Base-by-base conservation (phyloP, 441 rosid genomes). In the Iberis amara region DNA sequence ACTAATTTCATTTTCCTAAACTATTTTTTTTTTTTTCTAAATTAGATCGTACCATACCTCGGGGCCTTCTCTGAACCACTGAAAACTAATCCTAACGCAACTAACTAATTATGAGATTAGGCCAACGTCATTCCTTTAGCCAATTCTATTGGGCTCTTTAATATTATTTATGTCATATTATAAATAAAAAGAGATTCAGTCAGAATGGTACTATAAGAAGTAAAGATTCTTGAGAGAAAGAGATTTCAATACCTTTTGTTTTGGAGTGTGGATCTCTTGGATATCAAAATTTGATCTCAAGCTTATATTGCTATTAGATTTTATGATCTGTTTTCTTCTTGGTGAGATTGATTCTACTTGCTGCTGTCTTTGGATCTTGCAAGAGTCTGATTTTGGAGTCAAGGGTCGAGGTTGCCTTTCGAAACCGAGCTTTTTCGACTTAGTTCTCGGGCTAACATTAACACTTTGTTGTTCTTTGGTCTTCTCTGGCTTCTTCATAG, bases 251-350 rank as follows among this genome's bases (percentile, higher is more conserved):
- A 83, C 97, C 40, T 64, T 79, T 36, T 70, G 70, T 60, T 46
- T 72, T 51, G 44, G 69, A 39, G 63, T 53, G 45, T 65, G 52
- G 55, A 65, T 68, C 66, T 68, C 79, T 59, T 52, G 44, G 64
- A 36, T 64, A 49, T 83, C 91, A 59, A 47, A 65, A 47, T 56
- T 73, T 6, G 85, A 75, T 49, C 66, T 76, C 56, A 59, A 63
- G 73, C 80, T 78, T 38, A 66, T 60, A 66, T 69, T 70, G 66
- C 77, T 74, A 11, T 78, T 92, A 21, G 94, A 79, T 62, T 56
- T 78, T 32, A 68, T 42, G 61, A 68, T 69, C 21, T 64, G 57
- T 45, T 67, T 76, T 47, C 76, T 66, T 44, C 61, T 46, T 5
- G 78, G 87, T 43, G 81, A 76, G 38, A 68, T 71, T 44, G 77